Base-by-base conservation (phyloP, 1,139 yeast species). In the Diutina sp. region DNA sequence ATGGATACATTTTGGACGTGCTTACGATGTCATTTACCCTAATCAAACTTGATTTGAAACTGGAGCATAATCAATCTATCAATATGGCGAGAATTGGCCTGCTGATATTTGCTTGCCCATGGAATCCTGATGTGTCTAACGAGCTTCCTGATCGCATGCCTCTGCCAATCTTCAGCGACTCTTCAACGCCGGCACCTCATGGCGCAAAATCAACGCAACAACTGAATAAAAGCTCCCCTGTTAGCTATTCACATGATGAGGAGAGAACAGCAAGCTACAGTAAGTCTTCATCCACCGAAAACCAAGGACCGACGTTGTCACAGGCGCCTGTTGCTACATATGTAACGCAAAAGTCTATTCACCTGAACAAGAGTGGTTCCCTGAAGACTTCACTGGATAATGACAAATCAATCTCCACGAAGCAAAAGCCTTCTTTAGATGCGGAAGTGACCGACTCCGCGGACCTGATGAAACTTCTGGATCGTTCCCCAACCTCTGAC, bases 1-100 rank as follows among this genome's bases (percentile, higher is more conserved):
- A 71, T 58, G 79, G 74, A 0, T 76, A 66, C 61, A 65, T 76
- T 21, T 63, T 76, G 48, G 78, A 76, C 61, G 63, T 66, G 1
- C 59, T 64, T 21, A 71, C 72, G 1, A 63, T 71, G 54, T 65
- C 62, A 41, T 76, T 76, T 59, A 62, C 67, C 6, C 72, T 69
- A 58, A 65, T 76, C 8, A 58, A 59, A 9, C 62, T 76, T 18
- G 64, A 67, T 35, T 54, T 62, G 3, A 61, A 61, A 47, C 58
- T 56, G 56, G 60, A 58, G 16, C 47, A 6, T 29, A 46, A 4
- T 58, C 55, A 45, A 28, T 52, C n/a, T 59, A 60, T 11, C 52
- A 57, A 28, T 38, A 60, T n/a, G 62, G 63, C 9, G 51, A 58
- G 28, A 53, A 56, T 6, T 45, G 60, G 35, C 53, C 50, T 21